phyloP scores from a whole-genome alignment of 2,329 filamentous ascomycete genomes.

The Diplodia sapinea region DNA sequence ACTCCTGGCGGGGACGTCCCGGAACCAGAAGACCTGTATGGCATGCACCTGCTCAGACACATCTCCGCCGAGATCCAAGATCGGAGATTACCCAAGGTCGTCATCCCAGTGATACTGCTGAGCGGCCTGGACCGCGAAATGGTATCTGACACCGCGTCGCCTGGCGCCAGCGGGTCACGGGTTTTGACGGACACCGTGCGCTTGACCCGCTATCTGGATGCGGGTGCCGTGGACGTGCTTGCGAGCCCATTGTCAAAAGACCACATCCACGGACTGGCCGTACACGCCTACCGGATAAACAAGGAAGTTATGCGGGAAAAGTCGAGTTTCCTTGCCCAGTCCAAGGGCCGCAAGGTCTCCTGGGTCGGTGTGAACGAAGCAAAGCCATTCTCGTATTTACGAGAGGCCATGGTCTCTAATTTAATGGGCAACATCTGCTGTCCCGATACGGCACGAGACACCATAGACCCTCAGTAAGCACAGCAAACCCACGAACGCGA shows the following conservation, averaged over 20 bases:
- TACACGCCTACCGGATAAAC: conserved; percentile 83
- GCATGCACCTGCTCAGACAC: conserved; percentile 51
- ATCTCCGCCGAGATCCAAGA: conserved; percentile 51
- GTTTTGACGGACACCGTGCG: conserved; percentile 57
- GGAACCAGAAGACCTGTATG: conserved; percentile 51
- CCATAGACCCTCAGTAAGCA: conserved; percentile 64
- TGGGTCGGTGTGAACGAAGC: conserved; percentile 89
- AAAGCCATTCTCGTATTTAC: conserved; percentile 85
- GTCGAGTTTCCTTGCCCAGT: conserved; percentile 71
- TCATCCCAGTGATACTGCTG: conserved; percentile 50
- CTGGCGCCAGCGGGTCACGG: conserved; percentile 43
- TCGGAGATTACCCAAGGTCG: conserved; percentile 47
- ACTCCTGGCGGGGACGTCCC: conserved; percentile 40
- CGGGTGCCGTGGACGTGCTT: conserved; percentile 85
- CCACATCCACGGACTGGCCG: conserved; percentile 74
- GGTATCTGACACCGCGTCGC: conserved; percentile 20
- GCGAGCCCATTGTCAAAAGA: conserved; percentile 77
- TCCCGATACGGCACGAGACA: conserved; percentile 66
- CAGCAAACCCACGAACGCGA: conserved; percentile 19
- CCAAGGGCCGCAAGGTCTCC: conserved; percentile 80
- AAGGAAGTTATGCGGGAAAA: conserved; percentile 77
- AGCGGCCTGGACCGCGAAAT: conserved; percentile 46
- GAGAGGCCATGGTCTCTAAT: conserved; percentile 91
- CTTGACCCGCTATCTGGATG: conserved; percentile 77
- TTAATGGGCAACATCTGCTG: conserved; percentile 90